phyloP scores from a whole-genome alignment of 805 yeast species.

The Candida alai region DNA sequence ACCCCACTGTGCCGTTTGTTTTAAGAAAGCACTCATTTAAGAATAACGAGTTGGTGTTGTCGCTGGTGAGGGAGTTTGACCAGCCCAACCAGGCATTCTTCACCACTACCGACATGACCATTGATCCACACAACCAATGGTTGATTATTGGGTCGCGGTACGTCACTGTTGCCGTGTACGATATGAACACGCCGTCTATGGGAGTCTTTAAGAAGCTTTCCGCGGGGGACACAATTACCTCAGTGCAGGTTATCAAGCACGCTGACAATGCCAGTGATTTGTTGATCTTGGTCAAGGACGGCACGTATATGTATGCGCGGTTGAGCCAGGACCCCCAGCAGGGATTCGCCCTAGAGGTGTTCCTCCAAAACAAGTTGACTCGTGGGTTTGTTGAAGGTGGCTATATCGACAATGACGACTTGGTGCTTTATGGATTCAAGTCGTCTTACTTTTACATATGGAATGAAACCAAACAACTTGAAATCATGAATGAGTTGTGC shows the following conservation, averaged over 20 bases:
- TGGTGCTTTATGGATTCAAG: slow-evolving; percentile 75
- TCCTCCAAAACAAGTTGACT: slow-evolving; percentile 60
- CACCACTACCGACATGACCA: slow-evolving; percentile 54
- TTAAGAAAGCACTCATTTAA: too few relatives aligned
- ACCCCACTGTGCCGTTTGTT: slow-evolving; percentile 52
- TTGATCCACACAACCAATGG: slow-evolving; percentile 34
- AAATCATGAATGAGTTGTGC: slow-evolving; percentile 66
- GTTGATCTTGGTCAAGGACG: slow-evolving; percentile 62
- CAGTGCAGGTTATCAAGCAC: slow-evolving; percentile 38
- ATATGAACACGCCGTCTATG: slow-evolving; percentile 24
- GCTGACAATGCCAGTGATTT: slow-evolving; percentile 16
- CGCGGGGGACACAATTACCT: slow-evolving; percentile 67
- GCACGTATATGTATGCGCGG: slow-evolving; percentile 48
- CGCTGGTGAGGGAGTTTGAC: too few relatives aligned
- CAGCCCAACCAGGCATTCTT: slow-evolving; percentile 46
- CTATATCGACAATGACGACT: slow-evolving; percentile 32
- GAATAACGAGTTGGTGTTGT: too few relatives aligned
- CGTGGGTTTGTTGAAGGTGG: slow-evolving; percentile 84
- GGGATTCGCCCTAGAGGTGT: slow-evolving; percentile 16
- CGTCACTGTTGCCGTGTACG: slow-evolving; percentile 60
- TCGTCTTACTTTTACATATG: slow-evolving; percentile 74
- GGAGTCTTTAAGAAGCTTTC: slow-evolving; percentile 45
- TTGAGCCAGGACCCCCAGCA: slow-evolving; percentile 10
- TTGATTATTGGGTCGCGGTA: slow-evolving; percentile 69
- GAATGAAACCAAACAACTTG: slow-evolving; percentile 76